phyloP scores from a whole-genome alignment of 2,329 filamentous ascomycete genomes.

The Nigrograna mackinnonii region DNA sequence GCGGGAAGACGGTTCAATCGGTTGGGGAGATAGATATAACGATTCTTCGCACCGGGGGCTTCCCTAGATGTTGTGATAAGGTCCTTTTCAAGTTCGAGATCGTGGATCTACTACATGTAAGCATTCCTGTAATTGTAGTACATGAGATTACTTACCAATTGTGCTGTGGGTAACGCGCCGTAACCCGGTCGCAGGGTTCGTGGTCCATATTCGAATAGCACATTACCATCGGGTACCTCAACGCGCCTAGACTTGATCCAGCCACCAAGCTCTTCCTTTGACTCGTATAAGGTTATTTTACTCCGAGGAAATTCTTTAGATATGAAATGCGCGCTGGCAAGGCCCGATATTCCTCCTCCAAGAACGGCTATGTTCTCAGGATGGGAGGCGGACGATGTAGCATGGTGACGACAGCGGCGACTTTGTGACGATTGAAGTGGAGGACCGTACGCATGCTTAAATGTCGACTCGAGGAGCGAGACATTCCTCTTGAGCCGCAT shows the following conservation, averaged over 20 bases:
- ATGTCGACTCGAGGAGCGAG: constrained; percentile 32
- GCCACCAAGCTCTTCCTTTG: constrained; percentile 70
- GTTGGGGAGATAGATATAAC: constrained; percentile 89
- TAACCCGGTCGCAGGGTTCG: constrained; percentile 68
- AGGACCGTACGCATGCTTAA: constrained; percentile 24
- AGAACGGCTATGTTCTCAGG: constrained; percentile 52
- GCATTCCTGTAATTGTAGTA: neutral
- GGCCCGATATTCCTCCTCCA: constrained; percentile 56
- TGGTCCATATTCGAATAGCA: constrained; percentile 84
- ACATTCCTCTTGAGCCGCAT: constrained; percentile 42
- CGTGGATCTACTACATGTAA: constrained; percentile 53
- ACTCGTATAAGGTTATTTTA: constrained; percentile 82
- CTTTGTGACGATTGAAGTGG: constrained; percentile 22
- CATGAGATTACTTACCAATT: constrained; percentile 61
- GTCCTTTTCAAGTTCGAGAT: constrained; percentile 60
- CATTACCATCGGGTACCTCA: constrained; percentile 61
- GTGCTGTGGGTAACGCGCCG: constrained; percentile 69
- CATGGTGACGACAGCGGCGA: constrained; percentile 19
- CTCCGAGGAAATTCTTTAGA: constrained; percentile 67
- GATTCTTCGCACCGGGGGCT: constrained; percentile 61
- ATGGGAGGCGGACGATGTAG: constrained; percentile 23
- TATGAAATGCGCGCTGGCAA: constrained; percentile 68
- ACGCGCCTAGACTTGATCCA: constrained; percentile 76
- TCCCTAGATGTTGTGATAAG: constrained; percentile 57
- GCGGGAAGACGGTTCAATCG: constrained; percentile 62